A percentile compares a stretch with the other conserved stretches of the same genome.
Evolutionary conservation across 352 stramenopile genomes (phyloP).

Genomic region (Globisporangium nunn): DNA sequence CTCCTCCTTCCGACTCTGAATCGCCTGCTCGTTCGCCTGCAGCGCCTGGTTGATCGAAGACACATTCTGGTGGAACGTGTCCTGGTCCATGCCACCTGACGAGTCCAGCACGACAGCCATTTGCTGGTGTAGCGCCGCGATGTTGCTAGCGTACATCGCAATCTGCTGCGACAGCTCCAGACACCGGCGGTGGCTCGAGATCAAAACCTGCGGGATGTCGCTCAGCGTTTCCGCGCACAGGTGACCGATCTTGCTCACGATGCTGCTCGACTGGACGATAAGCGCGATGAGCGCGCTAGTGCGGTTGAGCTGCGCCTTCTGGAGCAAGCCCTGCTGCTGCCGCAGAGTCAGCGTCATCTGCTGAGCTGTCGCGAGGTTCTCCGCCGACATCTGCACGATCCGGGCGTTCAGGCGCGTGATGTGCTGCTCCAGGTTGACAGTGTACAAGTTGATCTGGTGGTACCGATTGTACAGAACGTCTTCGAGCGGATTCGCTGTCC

Average conservation of each 20-base stretch:
- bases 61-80: slow-evolving; percentile 36
- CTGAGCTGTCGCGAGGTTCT: slow-evolving; percentile 28
- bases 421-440: slow-evolving; percentile 35
- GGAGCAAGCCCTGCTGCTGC: slow-evolving; percentile 22
- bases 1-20: slow-evolving; percentile 34
- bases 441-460: slow-evolving; percentile 32
- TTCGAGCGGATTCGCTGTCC: slow-evolving; percentile 41
- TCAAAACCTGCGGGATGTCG: slow-evolving; percentile 54
- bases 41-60: slow-evolving; percentile 36
- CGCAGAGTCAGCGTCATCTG: slow-evolving; percentile 22
- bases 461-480: slow-evolving; percentile 52
- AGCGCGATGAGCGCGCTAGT: slow-evolving; percentile 37
- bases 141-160: slow-evolving; percentile 24
- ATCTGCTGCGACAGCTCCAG: slow-evolving; percentile 46
- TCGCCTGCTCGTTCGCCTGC: slow-evolving; percentile 30
- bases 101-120: slow-evolving; percentile 33
- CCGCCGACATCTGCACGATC: slow-evolving; percentile 38
- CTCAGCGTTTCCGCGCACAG: slow-evolving; percentile 42
- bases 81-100: slow-evolving; percentile 17
- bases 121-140: slow-evolving; percentile 29
- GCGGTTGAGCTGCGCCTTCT: slow-evolving; percentile 20
- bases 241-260: slow-evolving; percentile 48
- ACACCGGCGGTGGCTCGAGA: slow-evolving; percentile 49
- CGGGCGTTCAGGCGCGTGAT: slow-evolving; percentile 29
- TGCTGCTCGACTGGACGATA: slow-evolving; percentile 42